Evolutionary conservation across 768 basidiomycete species (phyloP), one percentile per base, ranked within the genome.

Genomic region (Trametes villosa): DNA sequence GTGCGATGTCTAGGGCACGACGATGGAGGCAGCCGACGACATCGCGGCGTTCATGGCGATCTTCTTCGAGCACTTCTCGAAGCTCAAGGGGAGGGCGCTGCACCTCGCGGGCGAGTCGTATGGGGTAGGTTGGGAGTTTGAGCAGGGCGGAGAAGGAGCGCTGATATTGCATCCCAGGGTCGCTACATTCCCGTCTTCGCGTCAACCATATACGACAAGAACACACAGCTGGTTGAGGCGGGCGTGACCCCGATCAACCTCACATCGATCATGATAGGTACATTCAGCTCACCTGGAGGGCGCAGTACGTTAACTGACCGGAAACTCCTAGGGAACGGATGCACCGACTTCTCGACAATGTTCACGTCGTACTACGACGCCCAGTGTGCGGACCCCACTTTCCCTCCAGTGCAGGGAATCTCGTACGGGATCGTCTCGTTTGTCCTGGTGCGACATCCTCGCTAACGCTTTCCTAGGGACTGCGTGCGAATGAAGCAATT

Each of bases 1-100:
- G 26, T 29, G 24, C 47, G 18, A 11, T 33, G 17, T 42, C 4
- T 41, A 87, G 86, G 77, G 81, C 48, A 88, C 82, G 3, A 84
- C 87, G 0, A 83, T 87, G 67, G 84, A 88, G 45, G 88, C 86
- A 4, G 86, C 87, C 0, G 78, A 82, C 53, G 88, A 91, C 64
- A 83, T 91, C 4, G 87, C 88, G 0, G 83, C 85, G 0, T 91
- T 91, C 64, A 78, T 91, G 0, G 76, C 82, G 4, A 83, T 91
- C 53, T 91, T 91, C 74, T 91, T 91, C 50, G 87, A 91, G 65
- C 80, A 86, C 59, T 92, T 92, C 68, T 78, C 72, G 56, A 77
- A 86, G 65, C 89, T 91, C 77, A 84, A 88, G 64, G 88, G 87
- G 2, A 76, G 88, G 3, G 70, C 76, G 2, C 73, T 78, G 38